Evolutionary conservation across 768 basidiomycete species (phyloP).

Genomic region (Termitomyces sp.): DNA sequence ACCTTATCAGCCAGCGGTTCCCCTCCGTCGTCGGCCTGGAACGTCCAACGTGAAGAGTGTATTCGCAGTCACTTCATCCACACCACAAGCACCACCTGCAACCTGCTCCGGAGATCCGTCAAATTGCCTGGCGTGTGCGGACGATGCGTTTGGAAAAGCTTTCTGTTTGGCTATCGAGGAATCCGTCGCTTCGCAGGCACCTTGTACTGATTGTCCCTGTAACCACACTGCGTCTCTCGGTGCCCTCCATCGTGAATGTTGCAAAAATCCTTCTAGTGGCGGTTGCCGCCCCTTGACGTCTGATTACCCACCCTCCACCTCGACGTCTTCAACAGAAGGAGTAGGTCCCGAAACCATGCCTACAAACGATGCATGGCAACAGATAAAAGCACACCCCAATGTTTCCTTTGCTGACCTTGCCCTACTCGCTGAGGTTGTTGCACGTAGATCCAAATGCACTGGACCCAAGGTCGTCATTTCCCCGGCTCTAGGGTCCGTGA

Average conservation of each 20-base stretch:
- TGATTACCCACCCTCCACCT: background rate
- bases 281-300: constrained; percentile 16
- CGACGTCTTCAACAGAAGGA: constrained; percentile 7
- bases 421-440: constrained; percentile 85
- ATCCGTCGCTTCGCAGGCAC: constrained; percentile 46
- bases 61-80: constrained; percentile 44
- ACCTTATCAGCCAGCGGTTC: constrained; percentile 77
- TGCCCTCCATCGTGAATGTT: constrained; percentile 11
- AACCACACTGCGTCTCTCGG: constrained; percentile 1
- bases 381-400: constrained; percentile 85
- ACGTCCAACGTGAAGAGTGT: constrained; percentile 39
- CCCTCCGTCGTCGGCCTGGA: constrained; percentile 59
- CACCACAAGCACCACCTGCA: constrained; percentile 21
- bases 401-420: constrained; percentile 80
- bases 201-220: constrained; percentile 57
- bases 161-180: constrained; percentile 78
- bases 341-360: constrained; percentile 56
- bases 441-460: constrained; percentile 73
- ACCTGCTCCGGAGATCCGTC: constrained; percentile 83
- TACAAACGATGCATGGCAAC: constrained; percentile 80
- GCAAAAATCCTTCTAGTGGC: constrained; percentile 20
- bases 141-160: constrained; percentile 83
- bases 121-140: constrained; percentile 82
- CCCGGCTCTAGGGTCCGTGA: constrained; percentile 42
- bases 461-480: constrained; percentile 66